Conservation (phyloP, 495 filamentous ascomycete genomes). For the Podospora australis region DNA sequence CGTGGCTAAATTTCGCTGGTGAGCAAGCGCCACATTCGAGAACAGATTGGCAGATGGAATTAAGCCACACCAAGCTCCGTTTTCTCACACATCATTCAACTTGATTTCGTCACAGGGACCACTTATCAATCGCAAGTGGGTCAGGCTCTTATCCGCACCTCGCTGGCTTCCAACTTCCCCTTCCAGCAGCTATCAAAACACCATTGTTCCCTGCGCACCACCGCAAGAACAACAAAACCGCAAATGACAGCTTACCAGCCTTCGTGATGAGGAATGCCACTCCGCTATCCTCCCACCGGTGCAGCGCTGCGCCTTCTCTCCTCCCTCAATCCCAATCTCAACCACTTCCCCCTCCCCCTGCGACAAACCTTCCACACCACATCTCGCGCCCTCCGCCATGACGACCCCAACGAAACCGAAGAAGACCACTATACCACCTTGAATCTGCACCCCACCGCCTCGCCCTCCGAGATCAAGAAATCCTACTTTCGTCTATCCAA, state of each 20-base stretch:
- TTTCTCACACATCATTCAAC: background rate
- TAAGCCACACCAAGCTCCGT: constrained; percentile 2
- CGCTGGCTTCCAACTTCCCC: background rate
- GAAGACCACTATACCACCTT: constrained; percentile 76
- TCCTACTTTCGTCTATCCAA: constrained; percentile 95
- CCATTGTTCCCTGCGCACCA: too few species aligned
- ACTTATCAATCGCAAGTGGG: constrained; percentile 2
- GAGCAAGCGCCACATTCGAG: background rate
- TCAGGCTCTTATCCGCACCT: background rate
- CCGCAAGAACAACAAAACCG: constrained; percentile 4
- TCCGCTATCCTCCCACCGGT: constrained; percentile 27
- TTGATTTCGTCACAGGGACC: constrained; percentile 17
- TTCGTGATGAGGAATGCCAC: constrained; percentile 50
- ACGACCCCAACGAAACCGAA: constrained; percentile 22
- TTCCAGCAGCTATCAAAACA: too few species aligned
- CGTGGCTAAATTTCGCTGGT: constrained; percentile 1
- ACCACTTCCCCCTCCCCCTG: background rate
- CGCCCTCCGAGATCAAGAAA: constrained; percentile 78
- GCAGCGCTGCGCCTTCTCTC: constrained; percentile 18
- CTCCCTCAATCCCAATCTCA: constrained; percentile 6
- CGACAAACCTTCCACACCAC: constrained; percentile 39
- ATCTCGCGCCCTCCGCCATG: constrained; percentile 20
- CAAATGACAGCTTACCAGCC: background rate
- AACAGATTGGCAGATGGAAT: background rate
- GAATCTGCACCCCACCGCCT: constrained; percentile 61